Conservation (phyloP, 164 flowering plant genomes). For the Echeveria elegans region DNA sequence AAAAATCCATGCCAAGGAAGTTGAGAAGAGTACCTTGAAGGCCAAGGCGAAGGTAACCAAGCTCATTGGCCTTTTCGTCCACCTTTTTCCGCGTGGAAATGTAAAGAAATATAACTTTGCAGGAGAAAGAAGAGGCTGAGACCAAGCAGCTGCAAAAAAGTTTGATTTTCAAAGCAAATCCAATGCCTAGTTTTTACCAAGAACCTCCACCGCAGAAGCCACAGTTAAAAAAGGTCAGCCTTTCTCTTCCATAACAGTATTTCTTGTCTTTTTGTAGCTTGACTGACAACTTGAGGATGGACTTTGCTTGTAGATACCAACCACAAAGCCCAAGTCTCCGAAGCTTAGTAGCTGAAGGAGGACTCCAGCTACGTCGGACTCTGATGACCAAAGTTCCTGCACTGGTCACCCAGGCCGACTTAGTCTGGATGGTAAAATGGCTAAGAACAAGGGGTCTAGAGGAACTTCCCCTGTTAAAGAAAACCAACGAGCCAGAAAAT, state of each 20-base stretch:
- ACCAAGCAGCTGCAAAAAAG: constrained; percentile 71
- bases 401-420: not conserved
- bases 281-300: not conserved
- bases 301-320: not conserved
- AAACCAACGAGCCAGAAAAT: constrained; percentile 9
- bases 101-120: constrained; percentile 1
- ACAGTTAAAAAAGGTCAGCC: constrained; percentile 73
- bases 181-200: constrained; percentile 93
- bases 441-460: not conserved
- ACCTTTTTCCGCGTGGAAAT: not conserved
- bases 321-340: constrained; percentile 2
- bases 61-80: not conserved
- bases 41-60: constrained; percentile 6
- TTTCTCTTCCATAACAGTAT: not conserved
- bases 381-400: not conserved
- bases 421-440: constrained; percentile 3
- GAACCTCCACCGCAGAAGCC: constrained; percentile 80
- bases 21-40: constrained; percentile 10
- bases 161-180: constrained; percentile 84
- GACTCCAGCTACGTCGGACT: not conserved
- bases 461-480: not conserved
- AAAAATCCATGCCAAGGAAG: constrained; percentile 13
- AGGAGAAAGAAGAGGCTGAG: constrained; percentile 92
- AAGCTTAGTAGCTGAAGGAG: constrained; percentile 1
- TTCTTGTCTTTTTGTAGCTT: not conserved